Evolutionary conservation across 2,329 filamentous ascomycete genomes (phyloP), one percentile per base, ranked within the genome.

Genomic region (Venturia nashicola): DNA sequence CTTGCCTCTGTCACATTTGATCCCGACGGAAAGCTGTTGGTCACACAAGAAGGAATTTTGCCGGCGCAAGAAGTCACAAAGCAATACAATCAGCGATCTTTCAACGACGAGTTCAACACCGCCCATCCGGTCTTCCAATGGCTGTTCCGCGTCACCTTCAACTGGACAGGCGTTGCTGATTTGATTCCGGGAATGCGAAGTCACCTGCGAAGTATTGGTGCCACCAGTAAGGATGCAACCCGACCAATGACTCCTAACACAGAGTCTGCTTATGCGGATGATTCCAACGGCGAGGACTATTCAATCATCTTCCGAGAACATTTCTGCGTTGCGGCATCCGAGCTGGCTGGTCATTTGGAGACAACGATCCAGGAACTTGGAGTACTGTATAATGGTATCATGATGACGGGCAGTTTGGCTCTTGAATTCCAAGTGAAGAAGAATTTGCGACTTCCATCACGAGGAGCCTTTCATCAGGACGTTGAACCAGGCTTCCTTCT

Each of bases 91-190:
- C 86, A 88, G 72, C 67, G 75, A 72, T 85, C 84, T 36, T 83
- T 87, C 62, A 84, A 86, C 65, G 90, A 95, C 66, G 83, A 86
- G 16, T 92, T 96, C 70, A 86, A 85, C 64, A 85, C 86, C 32
- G 83, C 84, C 0, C 90, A 96, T 71, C 84, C 89, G 0, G 84
- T 92, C 1, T 96, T 94, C 74, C 85, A 91, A 61, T 96, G 91
- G 91, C 87, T 94, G 70, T 95, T 89, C 71, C 84, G 89, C 64
- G 89, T 90, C 2, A 90, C 89, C 7, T 82, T 86, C 65, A 88
- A 91, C 72, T 96, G 91, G 91, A 72, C 76, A 8, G 82, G 84
- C 48, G 81, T 96, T 34, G 80, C 80, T 63, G 83, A 85, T 55
- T 78, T 94, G 5, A 79, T 95, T 32, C 83, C 83, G 7, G 83